phyloP scores from a whole-genome alignment of 176 grass and related monocot genomes.

The Raddia distichophylla region DNA sequence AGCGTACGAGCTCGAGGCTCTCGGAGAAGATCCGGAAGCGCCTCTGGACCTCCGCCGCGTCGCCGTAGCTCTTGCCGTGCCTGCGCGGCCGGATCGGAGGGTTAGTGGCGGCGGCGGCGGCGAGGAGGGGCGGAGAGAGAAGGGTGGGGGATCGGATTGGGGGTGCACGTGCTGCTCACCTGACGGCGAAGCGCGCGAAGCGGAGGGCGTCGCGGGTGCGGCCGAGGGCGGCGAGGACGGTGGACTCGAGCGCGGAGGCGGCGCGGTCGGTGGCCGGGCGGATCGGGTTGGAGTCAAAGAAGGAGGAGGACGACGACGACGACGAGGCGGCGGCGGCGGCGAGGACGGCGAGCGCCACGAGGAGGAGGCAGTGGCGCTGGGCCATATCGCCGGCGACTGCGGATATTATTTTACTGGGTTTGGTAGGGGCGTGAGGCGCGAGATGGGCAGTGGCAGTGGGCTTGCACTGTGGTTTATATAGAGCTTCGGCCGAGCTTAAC shows the following conservation, averaged over 20 bases:
- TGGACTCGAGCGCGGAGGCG: conserved; percentile 68
- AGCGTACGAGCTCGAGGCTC: conserved; percentile 73
- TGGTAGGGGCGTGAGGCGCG: neutral
- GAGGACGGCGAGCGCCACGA: conserved; percentile 41
- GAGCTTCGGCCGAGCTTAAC: neutral
- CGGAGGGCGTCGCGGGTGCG: conserved; percentile 69
- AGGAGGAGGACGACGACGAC: conserved; percentile 26
- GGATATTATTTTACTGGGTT: conserved; percentile 14
- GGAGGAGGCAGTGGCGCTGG: conserved; percentile 37
- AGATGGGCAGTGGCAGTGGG: neutral
- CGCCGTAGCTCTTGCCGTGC: conserved; percentile 79
- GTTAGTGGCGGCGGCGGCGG: neutral
- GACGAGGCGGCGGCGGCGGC: conserved; percentile 32
- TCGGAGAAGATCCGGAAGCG: conserved; percentile 86
- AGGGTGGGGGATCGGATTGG: neutral
- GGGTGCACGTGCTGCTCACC: conserved; percentile 33
- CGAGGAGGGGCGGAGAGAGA: neutral
- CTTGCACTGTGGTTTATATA: conserved; percentile 2
- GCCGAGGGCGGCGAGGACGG: conserved; percentile 67
- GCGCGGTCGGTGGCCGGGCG: conserved; percentile 70
- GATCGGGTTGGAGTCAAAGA: conserved; percentile 72
- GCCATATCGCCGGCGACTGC: conserved; percentile 50
- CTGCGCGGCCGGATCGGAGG: conserved; percentile 19
- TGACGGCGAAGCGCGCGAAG: conserved; percentile 72
- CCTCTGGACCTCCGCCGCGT: conserved; percentile 62